phyloP scores from a whole-genome alignment of 331 rosid genomes.

The Quercus phellos region DNA sequence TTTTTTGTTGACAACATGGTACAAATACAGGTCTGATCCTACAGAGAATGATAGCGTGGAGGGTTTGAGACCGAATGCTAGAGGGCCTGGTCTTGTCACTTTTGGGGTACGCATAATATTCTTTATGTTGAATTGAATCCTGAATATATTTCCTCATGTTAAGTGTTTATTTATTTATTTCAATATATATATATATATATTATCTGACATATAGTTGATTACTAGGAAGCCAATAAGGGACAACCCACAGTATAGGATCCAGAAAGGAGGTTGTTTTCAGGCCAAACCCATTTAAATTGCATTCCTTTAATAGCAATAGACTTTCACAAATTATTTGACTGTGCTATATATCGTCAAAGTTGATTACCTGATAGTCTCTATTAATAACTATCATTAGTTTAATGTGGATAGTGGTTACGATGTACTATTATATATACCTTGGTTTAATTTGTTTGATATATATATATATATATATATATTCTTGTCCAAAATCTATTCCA shows the following conservation, averaged over 20 bases:
- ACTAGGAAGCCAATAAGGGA: too few relatives aligned
- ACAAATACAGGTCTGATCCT: constrained; percentile 88
- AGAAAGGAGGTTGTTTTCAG: too few relatives aligned
- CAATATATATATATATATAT: too few relatives aligned
- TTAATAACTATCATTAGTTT: background rate
- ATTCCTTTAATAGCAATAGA: background rate
- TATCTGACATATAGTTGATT: too few relatives aligned
- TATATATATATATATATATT: background rate
- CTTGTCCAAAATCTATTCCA: background rate
- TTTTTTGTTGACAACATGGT: constrained; percentile 17
- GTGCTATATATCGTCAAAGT: background rate
- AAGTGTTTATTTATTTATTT: background rate
- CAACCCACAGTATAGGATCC: too few relatives aligned
- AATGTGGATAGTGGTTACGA: background rate
- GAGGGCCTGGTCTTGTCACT: constrained; percentile 99
- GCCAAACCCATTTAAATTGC: background rate
- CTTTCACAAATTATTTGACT: too few relatives aligned
- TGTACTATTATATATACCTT: background rate
- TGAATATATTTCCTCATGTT: background rate
- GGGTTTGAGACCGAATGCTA: constrained; percentile 99
- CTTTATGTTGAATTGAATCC: background rate
- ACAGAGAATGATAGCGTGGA: constrained; percentile 96
- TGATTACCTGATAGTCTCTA: background rate
- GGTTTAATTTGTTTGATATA: background rate
- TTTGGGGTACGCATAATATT: constrained; percentile 68